A percentile compares a stretch with the other conserved stretches of the same genome.
These are phyloP conservation scores for Lophiotrema nucula DNA, from an alignment of 495 filamentous ascomycete species.

Conservation along the genomic window DNA sequence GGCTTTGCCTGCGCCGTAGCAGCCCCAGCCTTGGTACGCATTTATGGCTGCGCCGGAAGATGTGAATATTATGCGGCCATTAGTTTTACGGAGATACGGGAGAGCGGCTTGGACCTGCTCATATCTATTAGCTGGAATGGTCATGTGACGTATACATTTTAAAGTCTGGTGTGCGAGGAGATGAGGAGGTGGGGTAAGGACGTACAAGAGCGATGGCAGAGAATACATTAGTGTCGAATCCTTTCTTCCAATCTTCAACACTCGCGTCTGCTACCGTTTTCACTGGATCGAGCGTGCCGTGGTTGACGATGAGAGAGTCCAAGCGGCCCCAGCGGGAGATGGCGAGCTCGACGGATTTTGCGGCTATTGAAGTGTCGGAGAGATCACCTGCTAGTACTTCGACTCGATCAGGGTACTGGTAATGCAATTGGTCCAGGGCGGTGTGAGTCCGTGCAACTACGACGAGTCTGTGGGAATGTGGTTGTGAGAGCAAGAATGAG, in stretches of 20 bases:
- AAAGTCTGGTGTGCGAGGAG: neutral
- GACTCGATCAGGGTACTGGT: conserved; percentile 64
- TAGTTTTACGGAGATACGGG: conserved; percentile 61
- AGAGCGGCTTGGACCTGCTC: conserved; percentile 75
- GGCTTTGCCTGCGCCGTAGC: conserved; percentile 84
- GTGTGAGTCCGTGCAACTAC: conserved; percentile 69
- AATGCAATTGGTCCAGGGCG: conserved; percentile 65
- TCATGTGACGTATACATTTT: no score
- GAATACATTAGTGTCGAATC: conserved; percentile 82
- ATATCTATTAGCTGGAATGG: conserved; percentile 11
- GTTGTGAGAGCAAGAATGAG: conserved; percentile 61
- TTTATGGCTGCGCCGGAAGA: conserved; percentile 36
- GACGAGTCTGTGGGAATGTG: conserved; percentile 65
- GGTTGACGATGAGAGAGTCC: conserved; percentile 84
- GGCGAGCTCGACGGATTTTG: conserved; percentile 62
- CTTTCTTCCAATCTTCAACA: conserved; percentile 68
- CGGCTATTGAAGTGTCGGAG: conserved; percentile 59
- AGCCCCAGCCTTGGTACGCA: conserved; percentile 71
- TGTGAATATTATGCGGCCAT: conserved; percentile 42
- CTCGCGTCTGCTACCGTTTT: conserved; percentile 63
- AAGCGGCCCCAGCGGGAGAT: conserved; percentile 65
- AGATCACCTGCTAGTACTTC: conserved; percentile 76
- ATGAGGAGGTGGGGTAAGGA: no score
- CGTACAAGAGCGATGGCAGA: conserved; percentile 74
- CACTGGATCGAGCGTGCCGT: conserved; percentile 79